A percentile compares a stretch with the other conserved stretches of the same genome.
Evolutionary conservation across 768 basidiomycete species (phyloP).

Genomic region (Dioszegia aurantiaca): DNA sequence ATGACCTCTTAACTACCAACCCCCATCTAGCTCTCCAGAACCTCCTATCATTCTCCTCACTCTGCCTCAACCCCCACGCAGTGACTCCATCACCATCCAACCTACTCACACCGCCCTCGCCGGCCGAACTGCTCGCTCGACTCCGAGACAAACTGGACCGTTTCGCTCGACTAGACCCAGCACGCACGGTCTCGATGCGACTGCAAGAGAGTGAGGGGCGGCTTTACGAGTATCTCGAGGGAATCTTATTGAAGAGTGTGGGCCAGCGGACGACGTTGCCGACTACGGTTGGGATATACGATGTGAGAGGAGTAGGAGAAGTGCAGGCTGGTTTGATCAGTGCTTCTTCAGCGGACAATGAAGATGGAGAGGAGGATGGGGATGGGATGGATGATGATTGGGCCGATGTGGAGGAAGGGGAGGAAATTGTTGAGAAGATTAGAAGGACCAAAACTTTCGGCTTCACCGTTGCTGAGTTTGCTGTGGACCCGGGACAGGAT

Average conservation of each 20-base stretch:
- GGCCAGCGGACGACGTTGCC: slow-evolving; percentile 14
- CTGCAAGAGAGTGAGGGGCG: slow-evolving; percentile 43
- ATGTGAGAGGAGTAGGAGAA: slow-evolving; percentile 34
- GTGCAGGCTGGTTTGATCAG: slow-evolving; percentile 4
- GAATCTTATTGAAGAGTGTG: slow-evolving; percentile 37
- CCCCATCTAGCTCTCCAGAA: slow-evolving; percentile 33
- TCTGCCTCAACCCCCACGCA: slow-evolving; percentile 35
- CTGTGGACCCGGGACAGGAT: slow-evolving; percentile 50
- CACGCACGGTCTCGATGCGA: slow-evolving; percentile 15
- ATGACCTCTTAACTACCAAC: slow-evolving; percentile 32
- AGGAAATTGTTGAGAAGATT: slow-evolving; percentile 18
- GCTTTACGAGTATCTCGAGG: slow-evolving; percentile 51
- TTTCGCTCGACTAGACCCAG: slow-evolving; percentile 38
- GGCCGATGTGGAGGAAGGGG: slow-evolving; percentile 16
- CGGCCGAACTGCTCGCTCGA: slow-evolving; percentile 29
- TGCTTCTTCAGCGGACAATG: not conserved
- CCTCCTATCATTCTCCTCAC: slow-evolving; percentile 28
- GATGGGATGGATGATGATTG: slow-evolving; percentile 2
- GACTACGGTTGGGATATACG: slow-evolving; percentile 42
- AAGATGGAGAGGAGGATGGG: slow-evolving; percentile 2
- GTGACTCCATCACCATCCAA: slow-evolving; percentile 15
- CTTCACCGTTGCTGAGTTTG: slow-evolving; percentile 47
- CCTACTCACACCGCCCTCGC: slow-evolving; percentile 25
- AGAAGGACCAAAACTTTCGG: slow-evolving; percentile 28
- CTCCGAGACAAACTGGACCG: slow-evolving; percentile 40